Percentiles rank a stretch among this genome's conserved stretches.
These are phyloP conservation scores for Decorospora gaudefroyi DNA, from an alignment of 2,329 filamentous ascomycete species.

Conservation along the genomic window DNA sequence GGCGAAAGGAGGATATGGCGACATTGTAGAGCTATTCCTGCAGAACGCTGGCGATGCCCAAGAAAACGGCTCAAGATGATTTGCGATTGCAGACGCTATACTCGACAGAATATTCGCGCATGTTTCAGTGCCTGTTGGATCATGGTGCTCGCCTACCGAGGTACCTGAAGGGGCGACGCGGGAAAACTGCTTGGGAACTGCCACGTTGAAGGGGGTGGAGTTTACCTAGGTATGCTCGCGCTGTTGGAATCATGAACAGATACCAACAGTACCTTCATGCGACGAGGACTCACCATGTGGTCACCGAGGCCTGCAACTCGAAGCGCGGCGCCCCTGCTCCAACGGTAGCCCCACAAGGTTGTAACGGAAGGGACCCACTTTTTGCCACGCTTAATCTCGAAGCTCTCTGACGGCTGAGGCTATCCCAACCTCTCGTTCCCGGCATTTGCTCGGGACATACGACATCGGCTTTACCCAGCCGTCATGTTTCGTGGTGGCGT, in stretches of 20 bases:
- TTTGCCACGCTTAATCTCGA: slow-evolving; percentile 23
- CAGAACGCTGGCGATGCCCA: background rate
- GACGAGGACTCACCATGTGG: background rate
- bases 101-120: background rate
- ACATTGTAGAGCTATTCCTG: background rate
- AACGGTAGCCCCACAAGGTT: slow-evolving; percentile 15
- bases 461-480: slow-evolving; percentile 12
- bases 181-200: slow-evolving; percentile 1
- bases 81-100: background rate
- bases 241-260: background rate
- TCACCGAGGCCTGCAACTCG: slow-evolving; percentile 6
- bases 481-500: slow-evolving; percentile 31
- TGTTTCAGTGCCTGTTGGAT: background rate
- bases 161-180: background rate
- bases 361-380: slow-evolving; percentile 21
- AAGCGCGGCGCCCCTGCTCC: slow-evolving; percentile 7
- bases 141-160: background rate
- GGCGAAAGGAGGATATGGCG: background rate
- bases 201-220: background rate
- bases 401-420: slow-evolving; percentile 21
- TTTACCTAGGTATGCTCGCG: slow-evolving; percentile 1
- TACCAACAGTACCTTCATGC: slow-evolving; percentile 1
- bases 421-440: slow-evolving; percentile 13
- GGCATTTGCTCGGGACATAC: slow-evolving; percentile 14
- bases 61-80: background rate